Base-by-base conservation (phyloP, 2,329 filamentous ascomycete genomes). In the Penicillium vulpinum region DNA sequence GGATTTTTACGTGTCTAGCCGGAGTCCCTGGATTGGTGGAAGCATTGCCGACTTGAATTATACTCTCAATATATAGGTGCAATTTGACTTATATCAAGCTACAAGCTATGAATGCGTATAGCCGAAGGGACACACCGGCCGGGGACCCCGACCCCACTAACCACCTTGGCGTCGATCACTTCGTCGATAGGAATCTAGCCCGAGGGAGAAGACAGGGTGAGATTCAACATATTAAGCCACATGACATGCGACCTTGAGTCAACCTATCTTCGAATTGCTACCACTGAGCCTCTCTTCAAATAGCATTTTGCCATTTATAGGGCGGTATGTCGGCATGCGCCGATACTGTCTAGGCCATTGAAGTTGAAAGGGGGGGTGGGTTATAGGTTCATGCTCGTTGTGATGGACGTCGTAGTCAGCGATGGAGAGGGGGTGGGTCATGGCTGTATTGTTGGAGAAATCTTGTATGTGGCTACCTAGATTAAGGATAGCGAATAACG, bases 151-250 rank as follows among this genome's bases (percentile, higher is more conserved):
- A 67, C 71, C 0, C 83, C 84, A 62, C 84, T 78, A 0, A 83
- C 80, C 2, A 86, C 73, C 70, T 82, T 85, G 0, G 79, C 84
- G 31, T 78, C 74, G 3, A 87, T 71, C 38, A 87, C 69, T 54
- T 81, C 80, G 62, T 83, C 85, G 2, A 86, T 69, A 0, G 84
- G 85, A 5, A 88, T 74, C 60, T 84, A 81, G 1, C 78, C 78
- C 54, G 72, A 69, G n/a, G n/a, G 5, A 83, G 5, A 83, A 72
- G 9, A 88, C 71, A 65, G 87, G 82, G 64, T 88, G 84, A 51
- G 41, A 18, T 21, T 46, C 15, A 24, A 46, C 21, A 11, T 57
- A 63, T 80, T 77, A 45, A 78, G 63, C 61, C 71, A 73, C 13
- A 80, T 75, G 6, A 78, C 81, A 28, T 73, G 75, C 59, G 83